These are phyloP conservation scores for Naganishia cerealis DNA, from an alignment of 1,284 basidiomycete genomes.

Conservation along the genomic window DNA sequence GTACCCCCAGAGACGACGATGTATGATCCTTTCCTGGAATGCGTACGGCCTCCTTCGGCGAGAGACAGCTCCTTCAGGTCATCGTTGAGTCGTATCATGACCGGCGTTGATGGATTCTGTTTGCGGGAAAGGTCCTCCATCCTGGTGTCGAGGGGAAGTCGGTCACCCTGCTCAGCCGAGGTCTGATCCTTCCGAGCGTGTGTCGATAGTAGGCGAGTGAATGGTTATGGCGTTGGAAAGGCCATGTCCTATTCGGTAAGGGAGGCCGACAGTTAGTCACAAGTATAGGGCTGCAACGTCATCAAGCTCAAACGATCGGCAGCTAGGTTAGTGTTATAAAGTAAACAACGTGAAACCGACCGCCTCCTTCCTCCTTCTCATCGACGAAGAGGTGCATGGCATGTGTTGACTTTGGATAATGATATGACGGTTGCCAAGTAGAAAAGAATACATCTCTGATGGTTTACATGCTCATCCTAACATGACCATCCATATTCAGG, in stretches of 20 bases:
- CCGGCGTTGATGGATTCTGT: conserved; percentile 1
- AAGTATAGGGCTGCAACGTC: not conserved
- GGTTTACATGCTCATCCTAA: too few species aligned
- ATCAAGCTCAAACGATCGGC: not conserved
- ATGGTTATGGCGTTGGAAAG: not conserved
- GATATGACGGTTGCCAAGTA: too few species aligned
- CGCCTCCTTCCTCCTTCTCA: not conserved
- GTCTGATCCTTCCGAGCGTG: not conserved
- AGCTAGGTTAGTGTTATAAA: not conserved
- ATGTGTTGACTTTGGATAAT: too few species aligned
- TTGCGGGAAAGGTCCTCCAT: not conserved
- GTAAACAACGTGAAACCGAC: not conserved
- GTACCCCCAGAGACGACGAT: conserved; percentile 59
- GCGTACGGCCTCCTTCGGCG: not conserved
- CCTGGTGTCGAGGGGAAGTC: not conserved
- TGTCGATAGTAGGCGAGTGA: not conserved
- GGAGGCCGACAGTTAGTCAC: not conserved
- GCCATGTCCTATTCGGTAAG: not conserved
- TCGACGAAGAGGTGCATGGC: not conserved
- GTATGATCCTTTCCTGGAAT: conserved; percentile 38
- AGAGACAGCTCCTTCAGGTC: conserved; percentile 12
- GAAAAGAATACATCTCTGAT: too few species aligned
- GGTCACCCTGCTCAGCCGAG: not conserved
- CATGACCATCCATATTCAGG: too few species aligned
- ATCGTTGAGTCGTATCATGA: conserved; percentile 24